A percentile compares a stretch with the other conserved stretches of the same genome.
phyloP scores from a whole-genome alignment of 441 rosid species.

The Oxalis stricta region DNA sequence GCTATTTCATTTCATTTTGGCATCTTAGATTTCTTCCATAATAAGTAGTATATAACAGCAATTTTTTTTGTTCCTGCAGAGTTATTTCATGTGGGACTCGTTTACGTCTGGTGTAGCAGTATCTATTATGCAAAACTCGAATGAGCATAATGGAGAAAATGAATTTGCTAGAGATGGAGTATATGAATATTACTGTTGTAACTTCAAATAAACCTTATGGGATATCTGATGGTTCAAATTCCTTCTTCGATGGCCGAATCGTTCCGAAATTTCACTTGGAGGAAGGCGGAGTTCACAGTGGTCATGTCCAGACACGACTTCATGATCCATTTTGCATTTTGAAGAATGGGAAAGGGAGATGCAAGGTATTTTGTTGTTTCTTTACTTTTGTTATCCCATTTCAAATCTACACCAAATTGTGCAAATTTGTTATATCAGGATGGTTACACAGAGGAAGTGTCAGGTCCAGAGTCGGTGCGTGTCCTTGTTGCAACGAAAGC shows the following conservation, averaged over 20 bases:
- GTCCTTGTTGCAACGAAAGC: constrained; percentile 75
- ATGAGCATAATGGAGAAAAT: constrained; percentile 30
- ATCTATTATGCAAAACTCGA: constrained; percentile 41
- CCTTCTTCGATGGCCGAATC: constrained; percentile 38
- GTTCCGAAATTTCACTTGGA: constrained; percentile 45
- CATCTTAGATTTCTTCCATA: too few relatives aligned
- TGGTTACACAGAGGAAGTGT: constrained; percentile 59
- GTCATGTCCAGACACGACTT: constrained; percentile 68
- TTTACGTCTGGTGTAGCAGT: constrained; percentile 65
- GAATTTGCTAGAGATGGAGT: constrained; percentile 83
- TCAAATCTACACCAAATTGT: neutral
- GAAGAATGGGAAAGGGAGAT: constrained; percentile 43
- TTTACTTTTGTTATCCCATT: neutral
- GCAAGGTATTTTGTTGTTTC: constrained; percentile 37
- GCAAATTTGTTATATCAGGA: constrained; percentile 39
- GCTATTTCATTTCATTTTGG: too few relatives aligned
- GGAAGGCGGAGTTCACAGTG: constrained; percentile 60
- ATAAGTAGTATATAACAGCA: too few relatives aligned
- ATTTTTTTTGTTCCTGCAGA: constrained; percentile 30
- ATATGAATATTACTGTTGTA: constrained; percentile 64
- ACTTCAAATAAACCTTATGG: constrained; percentile 78
- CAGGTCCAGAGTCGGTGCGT: constrained; percentile 45
- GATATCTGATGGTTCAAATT: constrained; percentile 58
- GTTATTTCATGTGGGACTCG: constrained; percentile 90
- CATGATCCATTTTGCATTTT: constrained; percentile 50